A percentile compares a stretch with the other conserved stretches of the same genome.
phyloP scores from a whole-genome alignment of 768 basidiomycete species.

The Sporobolomyces phaffii region DNA sequence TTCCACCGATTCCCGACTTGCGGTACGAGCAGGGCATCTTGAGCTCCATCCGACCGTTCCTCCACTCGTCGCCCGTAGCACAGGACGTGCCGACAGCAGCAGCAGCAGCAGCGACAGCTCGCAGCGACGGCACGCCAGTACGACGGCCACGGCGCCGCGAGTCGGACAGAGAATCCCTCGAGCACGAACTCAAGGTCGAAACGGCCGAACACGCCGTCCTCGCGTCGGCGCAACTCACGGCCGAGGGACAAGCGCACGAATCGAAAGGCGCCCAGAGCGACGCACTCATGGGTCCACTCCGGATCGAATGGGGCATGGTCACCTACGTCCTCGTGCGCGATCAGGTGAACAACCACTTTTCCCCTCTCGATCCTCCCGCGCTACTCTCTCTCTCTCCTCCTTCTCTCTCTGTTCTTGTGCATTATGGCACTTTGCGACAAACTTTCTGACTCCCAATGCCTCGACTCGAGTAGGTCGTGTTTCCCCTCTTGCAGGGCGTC shows the following conservation, averaged over 20 bases:
- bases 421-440: no score
- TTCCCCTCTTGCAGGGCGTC: conserved; percentile 23
- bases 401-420: neutral
- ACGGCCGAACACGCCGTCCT: conserved; percentile 5
- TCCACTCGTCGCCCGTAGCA: conserved; percentile 23
- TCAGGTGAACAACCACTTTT: conserved; percentile 28
- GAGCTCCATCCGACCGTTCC: conserved; percentile 37
- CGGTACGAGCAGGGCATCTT: conserved; percentile 41
- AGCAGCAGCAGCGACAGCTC: no score
- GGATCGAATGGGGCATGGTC: conserved; percentile 36
- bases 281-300: conserved; percentile 14
- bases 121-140: no score
- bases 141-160: neutral
- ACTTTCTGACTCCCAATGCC: neutral
- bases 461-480: conserved; percentile 13
- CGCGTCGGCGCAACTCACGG: conserved; percentile 4
- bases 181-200: neutral
- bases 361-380: no score
- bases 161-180: no score
- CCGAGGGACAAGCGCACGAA: neutral
- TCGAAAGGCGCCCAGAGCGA: conserved; percentile 3
- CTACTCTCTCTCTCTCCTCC: neutral
- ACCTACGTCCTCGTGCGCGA: conserved; percentile 37
- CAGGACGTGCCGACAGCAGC: no score
- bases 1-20: conserved; percentile 41